Conservation (phyloP, 192 early-diverging fungal species). For the Phycomyces blakesleeanus region DNA sequence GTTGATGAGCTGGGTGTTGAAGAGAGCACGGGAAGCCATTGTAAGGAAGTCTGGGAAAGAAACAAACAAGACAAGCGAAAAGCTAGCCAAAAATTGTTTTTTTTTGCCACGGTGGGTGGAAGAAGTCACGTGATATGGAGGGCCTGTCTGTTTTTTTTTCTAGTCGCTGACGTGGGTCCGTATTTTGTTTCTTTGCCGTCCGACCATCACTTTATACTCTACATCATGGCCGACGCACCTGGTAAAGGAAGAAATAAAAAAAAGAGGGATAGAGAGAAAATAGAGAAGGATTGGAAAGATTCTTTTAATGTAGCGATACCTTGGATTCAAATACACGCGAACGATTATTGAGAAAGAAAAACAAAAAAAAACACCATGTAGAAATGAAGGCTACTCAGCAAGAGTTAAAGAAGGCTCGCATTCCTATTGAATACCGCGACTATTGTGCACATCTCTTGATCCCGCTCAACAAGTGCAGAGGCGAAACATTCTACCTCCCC, state of each 20-base stretch:
- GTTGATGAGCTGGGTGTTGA: slow-evolving; percentile 14
- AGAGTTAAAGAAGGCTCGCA: slow-evolving; percentile 77
- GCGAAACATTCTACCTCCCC: slow-evolving; percentile 79
- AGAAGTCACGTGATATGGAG: background rate
- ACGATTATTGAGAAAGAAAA: too few species aligned
- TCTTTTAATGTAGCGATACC: background rate
- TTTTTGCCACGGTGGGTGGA: background rate
- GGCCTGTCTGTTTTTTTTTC: background rate
- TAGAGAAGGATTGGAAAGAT: background rate
- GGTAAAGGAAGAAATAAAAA: background rate
- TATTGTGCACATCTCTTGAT: slow-evolving; percentile 91
- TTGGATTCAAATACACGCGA: too few species aligned
- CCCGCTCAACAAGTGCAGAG: slow-evolving; percentile 88
- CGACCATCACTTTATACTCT: background rate
- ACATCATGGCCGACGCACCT: background rate
- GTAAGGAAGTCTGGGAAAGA: slow-evolving; percentile 2
- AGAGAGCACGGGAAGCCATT: slow-evolving; percentile 30
- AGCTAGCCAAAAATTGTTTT: background rate
- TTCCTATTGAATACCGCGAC: slow-evolving; percentile 89
- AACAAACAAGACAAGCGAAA: background rate
- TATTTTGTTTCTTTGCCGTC: background rate
- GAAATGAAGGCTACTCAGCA: slow-evolving; percentile 86
- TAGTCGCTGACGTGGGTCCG: background rate
- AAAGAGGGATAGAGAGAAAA: background rate
- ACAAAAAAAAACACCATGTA: slow-evolving; percentile 4